Percentiles rank a stretch among this genome's conserved stretches.
These are phyloP conservation scores for Botrytis pseudocinerea DNA, from an alignment of 2,329 filamentous ascomycete species.

Conservation along the genomic window DNA sequence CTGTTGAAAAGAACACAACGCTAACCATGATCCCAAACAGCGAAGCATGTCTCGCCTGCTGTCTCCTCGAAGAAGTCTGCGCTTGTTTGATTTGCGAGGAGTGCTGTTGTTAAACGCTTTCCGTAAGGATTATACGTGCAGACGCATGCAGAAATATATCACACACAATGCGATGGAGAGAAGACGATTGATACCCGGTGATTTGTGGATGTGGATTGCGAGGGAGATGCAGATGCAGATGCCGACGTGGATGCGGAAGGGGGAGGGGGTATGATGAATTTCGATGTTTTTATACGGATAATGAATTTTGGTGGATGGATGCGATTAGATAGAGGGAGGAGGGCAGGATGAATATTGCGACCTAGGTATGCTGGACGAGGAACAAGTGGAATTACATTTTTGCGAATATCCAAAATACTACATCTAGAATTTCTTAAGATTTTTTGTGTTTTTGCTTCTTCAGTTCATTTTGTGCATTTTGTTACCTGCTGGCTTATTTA, in stretches of 20 bases:
- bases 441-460: background rate
- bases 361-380: background rate
- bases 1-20: background rate
- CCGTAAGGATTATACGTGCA: background rate
- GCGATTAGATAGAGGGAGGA: background rate
- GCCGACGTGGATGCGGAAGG: background rate
- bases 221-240: background rate
- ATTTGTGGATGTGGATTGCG: background rate
- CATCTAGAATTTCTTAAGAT: background rate
- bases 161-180: background rate
- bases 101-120: conserved; percentile 15
- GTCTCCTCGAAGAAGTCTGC: conserved; percentile 18
- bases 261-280: background rate
- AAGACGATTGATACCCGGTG: conserved; percentile 5
- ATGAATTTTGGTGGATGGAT: background rate
- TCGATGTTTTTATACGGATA: background rate
- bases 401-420: background rate
- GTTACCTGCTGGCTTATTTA: background rate
- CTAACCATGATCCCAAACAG: background rate
- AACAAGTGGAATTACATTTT: background rate
- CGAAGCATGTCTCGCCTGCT: conserved; percentile 22
- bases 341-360: background rate
- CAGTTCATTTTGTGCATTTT: background rate
- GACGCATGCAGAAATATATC: background rate
- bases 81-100: conserved; percentile 19